Evolutionary conservation across 2,329 filamentous ascomycete genomes (phyloP).

Genomic region (Aspergillus texensis): DNA sequence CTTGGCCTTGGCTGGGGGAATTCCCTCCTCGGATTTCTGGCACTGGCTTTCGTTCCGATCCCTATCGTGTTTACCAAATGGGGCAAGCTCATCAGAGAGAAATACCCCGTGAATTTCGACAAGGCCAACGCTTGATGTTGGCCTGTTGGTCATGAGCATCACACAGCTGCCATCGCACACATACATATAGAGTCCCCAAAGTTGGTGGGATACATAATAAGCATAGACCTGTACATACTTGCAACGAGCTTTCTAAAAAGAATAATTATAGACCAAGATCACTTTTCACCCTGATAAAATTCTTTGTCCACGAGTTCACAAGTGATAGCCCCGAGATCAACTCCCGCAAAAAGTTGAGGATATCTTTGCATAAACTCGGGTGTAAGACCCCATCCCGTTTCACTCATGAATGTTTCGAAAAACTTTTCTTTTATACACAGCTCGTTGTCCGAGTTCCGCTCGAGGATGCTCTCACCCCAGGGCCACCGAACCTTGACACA

Average conservation of each 20-base stretch:
- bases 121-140: not conserved
- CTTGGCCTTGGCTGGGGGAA: conserved; percentile 55
- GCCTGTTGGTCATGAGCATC: not conserved
- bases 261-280: not conserved
- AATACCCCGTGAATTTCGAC: not conserved
- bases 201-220: not conserved
- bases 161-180: not conserved
- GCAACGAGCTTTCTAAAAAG: not conserved
- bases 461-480: conserved; percentile 27
- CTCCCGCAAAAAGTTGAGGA: conserved; percentile 25
- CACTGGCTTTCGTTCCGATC: conserved; percentile 51
- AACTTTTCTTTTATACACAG: conserved; percentile 22
- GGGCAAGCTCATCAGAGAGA: conserved; percentile 2
- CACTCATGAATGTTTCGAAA: conserved; percentile 23
- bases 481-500: conserved; percentile 31
- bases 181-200: not conserved
- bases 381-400: conserved; percentile 28
- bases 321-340: conserved; percentile 16
- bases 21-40: conserved; percentile 58
- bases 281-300: not conserved
- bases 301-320: not conserved
- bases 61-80: conserved; percentile 1
- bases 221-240: not conserved
- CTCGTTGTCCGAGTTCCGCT: conserved; percentile 23
- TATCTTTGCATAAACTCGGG: conserved; percentile 28